These are phyloP conservation scores for Neurospora sp. DNA, from an alignment of 495 filamentous ascomycete species.

Conservation along the genomic window DNA sequence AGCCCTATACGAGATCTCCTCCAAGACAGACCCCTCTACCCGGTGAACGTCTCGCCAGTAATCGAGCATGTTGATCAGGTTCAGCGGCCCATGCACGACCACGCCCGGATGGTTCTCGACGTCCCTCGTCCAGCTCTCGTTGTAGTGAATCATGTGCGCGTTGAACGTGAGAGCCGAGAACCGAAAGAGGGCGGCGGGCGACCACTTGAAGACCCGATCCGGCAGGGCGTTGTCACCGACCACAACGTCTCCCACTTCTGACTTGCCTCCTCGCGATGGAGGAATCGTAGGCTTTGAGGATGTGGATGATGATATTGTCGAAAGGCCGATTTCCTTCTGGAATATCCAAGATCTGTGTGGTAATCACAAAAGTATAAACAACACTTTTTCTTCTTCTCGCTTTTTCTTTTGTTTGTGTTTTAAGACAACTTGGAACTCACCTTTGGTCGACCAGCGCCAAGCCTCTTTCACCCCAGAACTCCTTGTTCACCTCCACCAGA, in stretches of 20 bases:
- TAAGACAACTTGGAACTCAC: conserved; percentile 16
- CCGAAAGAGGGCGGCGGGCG: conserved; percentile 51
- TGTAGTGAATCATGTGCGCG: conserved; percentile 64
- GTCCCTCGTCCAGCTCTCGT: conserved; percentile 44
- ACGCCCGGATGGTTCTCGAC: conserved; percentile 50
- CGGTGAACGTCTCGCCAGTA: conserved; percentile 48
- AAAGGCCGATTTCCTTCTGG: conserved; percentile 32
- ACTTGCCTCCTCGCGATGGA: conserved; percentile 4
- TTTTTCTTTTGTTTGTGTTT: neutral
- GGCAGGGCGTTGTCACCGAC: neutral
- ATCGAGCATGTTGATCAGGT: conserved; percentile 53
- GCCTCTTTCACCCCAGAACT: conserved; percentile 41
- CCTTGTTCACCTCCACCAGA: conserved; percentile 56
- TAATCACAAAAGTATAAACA: neutral
- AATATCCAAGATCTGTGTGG: conserved; percentile 49
- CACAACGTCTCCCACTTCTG: conserved; percentile 7
- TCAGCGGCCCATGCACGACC: conserved; percentile 57
- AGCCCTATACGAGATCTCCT: conserved; percentile 41
- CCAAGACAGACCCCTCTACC: conserved; percentile 8
- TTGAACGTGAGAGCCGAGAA: conserved; percentile 69
- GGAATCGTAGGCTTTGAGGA: conserved; percentile 1
- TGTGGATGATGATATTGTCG: neutral
- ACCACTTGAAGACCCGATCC: conserved; percentile 35
- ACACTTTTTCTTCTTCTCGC: neutral
- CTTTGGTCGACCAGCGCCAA: conserved; percentile 44